Evolutionary conservation across 345 rosid species (phyloP), one percentile per base, ranked within the genome.

Genomic region (Chamaenerion angustifolium): DNA sequence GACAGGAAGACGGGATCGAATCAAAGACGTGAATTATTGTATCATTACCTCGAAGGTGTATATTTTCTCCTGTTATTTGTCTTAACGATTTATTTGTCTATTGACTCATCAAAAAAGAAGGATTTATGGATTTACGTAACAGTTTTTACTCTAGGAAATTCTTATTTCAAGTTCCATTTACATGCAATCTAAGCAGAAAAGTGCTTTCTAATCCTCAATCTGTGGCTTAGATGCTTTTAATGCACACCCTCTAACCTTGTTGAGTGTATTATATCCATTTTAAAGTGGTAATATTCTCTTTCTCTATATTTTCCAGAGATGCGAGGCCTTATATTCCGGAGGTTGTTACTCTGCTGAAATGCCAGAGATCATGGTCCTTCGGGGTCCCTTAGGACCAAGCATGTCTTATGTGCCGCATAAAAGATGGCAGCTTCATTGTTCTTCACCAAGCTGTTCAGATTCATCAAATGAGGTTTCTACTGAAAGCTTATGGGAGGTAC

Each of bases 401-500:
- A 56, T 70, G 54, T 62, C 74, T 63, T 48, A 46, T 69, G 68
- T 60, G 67, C 59, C 66, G 56, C 58, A 49, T 56, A 76, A 65
- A 69, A 75, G 71, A 75, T 78, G 94, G 94, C 64, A 59, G 54
- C 59, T 62, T 41, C 57, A 46, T 60, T 74, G 81, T 65, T 68
- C 78, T 41, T 59, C 82, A 40, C 59, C 81, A 19, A 53, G 68
- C 54, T 65, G 73, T 64, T 70, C 75, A 16, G 78, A 68, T 48
- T 54, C 42, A 40, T 69, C 55, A 27, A 52, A 49, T 40, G 75
- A 75, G 37, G 64, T 77, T 64, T 83, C 93, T 19, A 79, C 88
- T 51, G 79, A 83, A 71, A 81, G 76, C 35, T 74, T 90, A 71
- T 90, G 98, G 98, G 87, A 86, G 98, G 98, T 86, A 81, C 43